Evolutionary conservation across 768 basidiomycete genomes (phyloP), one percentile per base, ranked within the genome.

Genomic region (Saitozyma podzolica): DNA sequence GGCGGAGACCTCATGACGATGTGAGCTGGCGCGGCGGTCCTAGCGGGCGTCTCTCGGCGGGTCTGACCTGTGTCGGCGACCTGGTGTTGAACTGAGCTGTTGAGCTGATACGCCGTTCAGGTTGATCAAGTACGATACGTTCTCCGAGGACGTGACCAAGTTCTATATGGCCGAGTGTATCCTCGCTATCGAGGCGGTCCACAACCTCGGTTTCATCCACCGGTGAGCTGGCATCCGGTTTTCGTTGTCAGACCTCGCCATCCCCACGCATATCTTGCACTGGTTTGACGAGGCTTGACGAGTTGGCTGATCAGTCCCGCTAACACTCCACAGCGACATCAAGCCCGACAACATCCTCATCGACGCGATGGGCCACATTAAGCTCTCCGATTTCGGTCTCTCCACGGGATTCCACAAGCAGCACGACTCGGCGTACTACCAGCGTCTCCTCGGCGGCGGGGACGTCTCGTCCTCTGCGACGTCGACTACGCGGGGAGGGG

Each of bases 131-230:
- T 97, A 98, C 81, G 96, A 97, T 78, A 96, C 94, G 0, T 98
- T 98, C 81, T 91, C 91, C 0, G 95, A 98, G 81, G 96, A 98
- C 72, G 95, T 98, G 13, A 92, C 92, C 59, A 86, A 95, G 56
- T 98, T 98, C 80, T 98, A 99, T 80, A 92, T 99, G 75, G 96
- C 96, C n/a, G 89, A 99, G 81, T 97, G 93, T 80, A 89, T 95
- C 54, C 84, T 98, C 16, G 96, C 96, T 8, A 97, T 99, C 65
- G 95, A 98, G 77, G 92, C 95, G 3, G 94, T 99, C 3, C 95
- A 99, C 80, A 87, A 90, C 69, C 86, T 98, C 39, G 96, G 95
- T 0, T 98, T 98, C 80, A 98, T 98, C 66, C 96, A 98, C 79
- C 89, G 94, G 92, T 91, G 63, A 54, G 88, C 69, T 17, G 56